Base-by-base conservation (phyloP, 306 rosid species). In the Cucumis sativus region DNA sequence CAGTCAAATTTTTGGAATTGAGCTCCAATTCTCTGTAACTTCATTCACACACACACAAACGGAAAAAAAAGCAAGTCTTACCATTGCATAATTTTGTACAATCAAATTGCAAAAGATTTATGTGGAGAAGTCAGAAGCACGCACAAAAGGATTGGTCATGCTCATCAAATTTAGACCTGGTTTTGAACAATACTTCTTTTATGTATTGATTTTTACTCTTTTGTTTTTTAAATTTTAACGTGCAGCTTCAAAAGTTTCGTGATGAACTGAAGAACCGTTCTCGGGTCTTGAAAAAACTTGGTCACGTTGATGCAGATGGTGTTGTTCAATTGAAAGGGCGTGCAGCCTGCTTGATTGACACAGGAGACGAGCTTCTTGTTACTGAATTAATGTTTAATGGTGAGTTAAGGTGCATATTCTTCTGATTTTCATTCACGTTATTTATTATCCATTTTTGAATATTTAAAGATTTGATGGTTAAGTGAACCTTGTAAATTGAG, bases 321-420 rank as follows among this genome's bases (percentile, higher is more conserved):
- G 96, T 95, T 83, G 97, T 95, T 79, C 97, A 92, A 88, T 86
- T 95, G 86, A 95, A 95, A 88, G 99, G 99, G 74, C 87, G 97
- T 74, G 97, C 97, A 47, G 99, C 99, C 78, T 95, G 99, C 89
- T 86, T 95, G 97, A 89, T 95, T 79, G 99, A 95, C 85, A 95
- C 99, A 1, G 97, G 99, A 59, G 99, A 92, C 65, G 97, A 95
- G 82, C 99, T 95, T 79, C 97, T 95, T 76, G 99, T 92, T 40
- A 92, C 99, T 9, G 99, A 95, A 80, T 86, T 92, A 81, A 95
- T 95, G 99, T 95, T 95, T 82, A 95, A 95, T 87, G 99, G 99
- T 94, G 81, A 83, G 66, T 69, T 57, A 23, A 10, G 54, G 17
- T 21, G 59, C 23, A 47, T 43, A 6, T 69, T 35, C 71, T 65